Conservation (phyloP, 129 eudicot genomes). For the Centrapalus pauciflorus region DNA sequence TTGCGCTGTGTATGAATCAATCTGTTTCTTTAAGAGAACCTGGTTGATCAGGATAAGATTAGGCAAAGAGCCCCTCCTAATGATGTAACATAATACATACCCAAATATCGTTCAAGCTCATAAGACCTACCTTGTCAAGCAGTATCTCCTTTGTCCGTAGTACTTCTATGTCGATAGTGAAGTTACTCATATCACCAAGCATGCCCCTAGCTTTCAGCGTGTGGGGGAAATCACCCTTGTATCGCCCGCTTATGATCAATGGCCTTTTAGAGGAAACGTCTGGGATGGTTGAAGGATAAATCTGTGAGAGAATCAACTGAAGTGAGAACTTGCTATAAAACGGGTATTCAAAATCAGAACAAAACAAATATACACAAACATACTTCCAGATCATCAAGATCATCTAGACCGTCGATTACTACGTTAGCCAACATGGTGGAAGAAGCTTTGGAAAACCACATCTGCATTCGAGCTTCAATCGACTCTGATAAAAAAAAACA, state of each 20-base stretch:
- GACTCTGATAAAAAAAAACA: constrained; percentile 45
- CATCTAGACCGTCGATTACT: constrained; percentile 49
- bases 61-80: neutral
- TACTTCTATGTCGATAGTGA: constrained; percentile 53
- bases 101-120: neutral
- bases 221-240: constrained; percentile 67
- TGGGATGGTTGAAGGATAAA: constrained; percentile 64
- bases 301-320: constrained; percentile 34
- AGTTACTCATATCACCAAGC: constrained; percentile 49
- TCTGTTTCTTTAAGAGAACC: constrained; percentile 61
- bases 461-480: constrained; percentile 49
- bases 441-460: constrained; percentile 55
- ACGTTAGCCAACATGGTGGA: constrained; percentile 61
- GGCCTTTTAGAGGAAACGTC: constrained; percentile 73
- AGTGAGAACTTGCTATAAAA: neutral
- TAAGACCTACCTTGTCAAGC: constrained; percentile 49
- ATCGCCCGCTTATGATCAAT: constrained; percentile 66
- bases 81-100: neutral
- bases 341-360: neutral
- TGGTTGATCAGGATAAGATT: constrained; percentile 7
- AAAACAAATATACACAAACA: constrained; percentile 4
- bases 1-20: constrained; percentile 62
- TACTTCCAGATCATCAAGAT: constrained; percentile 70
- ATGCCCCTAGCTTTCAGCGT: constrained; percentile 50
- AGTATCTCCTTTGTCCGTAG: constrained; percentile 63